Conservation (phyloP, 2,329 filamentous ascomycete genomes). For the Fusarium napiforme region DNA sequence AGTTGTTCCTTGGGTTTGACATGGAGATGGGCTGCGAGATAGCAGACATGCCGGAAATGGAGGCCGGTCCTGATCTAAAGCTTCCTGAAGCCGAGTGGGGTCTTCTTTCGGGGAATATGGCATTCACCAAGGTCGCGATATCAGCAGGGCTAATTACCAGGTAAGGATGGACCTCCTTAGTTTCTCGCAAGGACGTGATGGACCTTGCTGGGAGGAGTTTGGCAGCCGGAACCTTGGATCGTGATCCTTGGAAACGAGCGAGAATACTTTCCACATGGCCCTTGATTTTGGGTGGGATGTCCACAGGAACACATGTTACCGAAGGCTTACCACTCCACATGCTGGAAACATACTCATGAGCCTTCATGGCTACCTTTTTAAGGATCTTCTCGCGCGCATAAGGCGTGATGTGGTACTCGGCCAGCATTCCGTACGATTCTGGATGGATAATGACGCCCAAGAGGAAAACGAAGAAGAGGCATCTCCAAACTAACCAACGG, state of each 20-base stretch:
- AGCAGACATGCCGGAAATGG: constrained; percentile 73
- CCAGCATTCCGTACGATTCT: constrained; percentile 82
- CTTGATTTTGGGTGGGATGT: constrained; percentile 70
- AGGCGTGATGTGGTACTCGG: constrained; percentile 91
- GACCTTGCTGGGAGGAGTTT: constrained; percentile 77
- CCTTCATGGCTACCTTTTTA: constrained; percentile 82
- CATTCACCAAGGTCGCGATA: constrained; percentile 81
- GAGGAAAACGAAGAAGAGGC: constrained; percentile 91
- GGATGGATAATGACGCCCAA: constrained; percentile 87
- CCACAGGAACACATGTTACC: constrained; percentile 59
- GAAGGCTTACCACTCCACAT: constrained; percentile 76
- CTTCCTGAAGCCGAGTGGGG: constrained; percentile 72
- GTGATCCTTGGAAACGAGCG: constrained; percentile 68
- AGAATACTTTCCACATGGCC: constrained; percentile 78
- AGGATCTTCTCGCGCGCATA: constrained; percentile 86
- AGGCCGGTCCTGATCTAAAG: constrained; percentile 74
- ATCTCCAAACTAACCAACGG: constrained; percentile 87
- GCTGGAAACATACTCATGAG: constrained; percentile 82
- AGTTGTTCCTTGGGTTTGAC: constrained; percentile 63
- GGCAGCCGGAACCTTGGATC: constrained; percentile 60
- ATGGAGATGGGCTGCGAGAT: constrained; percentile 76
- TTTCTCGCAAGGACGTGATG: constrained; percentile 78
- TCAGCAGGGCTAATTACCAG: constrained; percentile 84
- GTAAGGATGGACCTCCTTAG: constrained; percentile 82
- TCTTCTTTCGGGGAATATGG: constrained; percentile 80